These are phyloP conservation scores for Phytophthora sp. DNA, from an alignment of 352 stramenopile genomes.

Conservation along the genomic window DNA sequence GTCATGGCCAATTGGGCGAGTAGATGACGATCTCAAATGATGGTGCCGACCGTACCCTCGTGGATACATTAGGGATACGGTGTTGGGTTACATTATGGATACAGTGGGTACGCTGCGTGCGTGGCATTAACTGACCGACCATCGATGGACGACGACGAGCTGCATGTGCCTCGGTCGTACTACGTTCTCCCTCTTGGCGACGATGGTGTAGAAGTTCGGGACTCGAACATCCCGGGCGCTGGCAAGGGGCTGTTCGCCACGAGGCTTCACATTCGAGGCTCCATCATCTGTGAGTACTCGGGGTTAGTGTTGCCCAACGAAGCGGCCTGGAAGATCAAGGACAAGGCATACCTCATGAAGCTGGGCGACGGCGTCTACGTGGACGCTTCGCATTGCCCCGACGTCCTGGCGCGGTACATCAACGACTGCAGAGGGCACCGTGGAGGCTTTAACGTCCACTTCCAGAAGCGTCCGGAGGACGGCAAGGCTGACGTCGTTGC, in stretches of 20 bases:
- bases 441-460: slow-evolving; percentile 75
- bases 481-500: slow-evolving; percentile 65
- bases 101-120: slow-evolving; percentile 1
- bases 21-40: slow-evolving; percentile 6
- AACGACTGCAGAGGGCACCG: slow-evolving; percentile 73
- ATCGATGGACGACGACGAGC: slow-evolving; percentile 32
- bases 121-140: slow-evolving; percentile 7
- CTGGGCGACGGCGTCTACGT: slow-evolving; percentile 81
- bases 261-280: slow-evolving; percentile 24
- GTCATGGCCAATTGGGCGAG: slow-evolving; percentile 81
- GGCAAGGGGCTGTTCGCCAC: slow-evolving; percentile 64
- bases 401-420: slow-evolving; percentile 77
- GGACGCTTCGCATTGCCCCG: slow-evolving; percentile 52
- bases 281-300: slow-evolving; percentile 54
- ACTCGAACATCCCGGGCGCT: slow-evolving; percentile 57
- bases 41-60: slow-evolving; percentile 1
- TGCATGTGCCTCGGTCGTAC: slow-evolving; percentile 29
- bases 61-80: neutral
- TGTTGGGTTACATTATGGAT: neutral
- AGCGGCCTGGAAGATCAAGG: slow-evolving; percentile 56
- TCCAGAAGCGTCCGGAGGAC: slow-evolving; percentile 64
- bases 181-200: slow-evolving; percentile 24
- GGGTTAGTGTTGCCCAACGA: slow-evolving; percentile 48
- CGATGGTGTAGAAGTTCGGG: slow-evolving; percentile 48
- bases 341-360: slow-evolving; percentile 87